A percentile compares a stretch with the other conserved stretches of the same genome.
phyloP scores from a whole-genome alignment of 371 early-diverging fungal species.

The Mortierella sp. region DNA sequence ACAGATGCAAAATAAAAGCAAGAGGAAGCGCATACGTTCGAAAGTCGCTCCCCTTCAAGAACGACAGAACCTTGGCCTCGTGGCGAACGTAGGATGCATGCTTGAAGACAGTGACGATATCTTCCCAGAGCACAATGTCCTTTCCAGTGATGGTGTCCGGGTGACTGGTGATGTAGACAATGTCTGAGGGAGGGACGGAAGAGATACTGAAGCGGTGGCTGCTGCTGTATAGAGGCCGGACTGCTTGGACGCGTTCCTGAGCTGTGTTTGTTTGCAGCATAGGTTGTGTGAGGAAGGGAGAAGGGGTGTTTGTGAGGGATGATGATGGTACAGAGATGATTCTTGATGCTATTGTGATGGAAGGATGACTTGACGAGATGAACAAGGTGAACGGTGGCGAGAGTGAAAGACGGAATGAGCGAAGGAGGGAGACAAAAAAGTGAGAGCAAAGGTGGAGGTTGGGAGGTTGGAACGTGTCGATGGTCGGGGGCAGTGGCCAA shows the following conservation, averaged over 20 bases:
- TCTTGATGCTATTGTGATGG: too few relatives aligned
- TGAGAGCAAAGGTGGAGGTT: too few relatives aligned
- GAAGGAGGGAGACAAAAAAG: background rate
- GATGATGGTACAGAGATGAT: too few relatives aligned
- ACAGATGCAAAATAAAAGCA: background rate
- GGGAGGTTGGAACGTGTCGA: background rate
- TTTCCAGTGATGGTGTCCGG: background rate
- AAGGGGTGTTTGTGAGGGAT: too few relatives aligned
- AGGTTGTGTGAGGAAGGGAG: background rate
- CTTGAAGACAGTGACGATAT: background rate
- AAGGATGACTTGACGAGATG: background rate
- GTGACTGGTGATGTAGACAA: background rate
- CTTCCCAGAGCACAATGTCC: background rate
- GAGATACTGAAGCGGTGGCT: slow-evolving; percentile 2
- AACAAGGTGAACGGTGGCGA: background rate
- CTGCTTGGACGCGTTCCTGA: background rate
- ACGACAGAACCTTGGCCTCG: background rate
- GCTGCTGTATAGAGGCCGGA: background rate
- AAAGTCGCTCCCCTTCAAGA: background rate
- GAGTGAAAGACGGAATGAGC: background rate
- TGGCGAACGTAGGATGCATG: slow-evolving; percentile 8
- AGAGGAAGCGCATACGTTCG: background rate
- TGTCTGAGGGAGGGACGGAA: background rate
- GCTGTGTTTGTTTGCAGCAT: background rate
- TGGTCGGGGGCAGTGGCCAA: background rate